These are phyloP conservation scores for Mrakia blollopis DNA, from an alignment of 768 basidiomycete genomes.

Conservation along the genomic window DNA sequence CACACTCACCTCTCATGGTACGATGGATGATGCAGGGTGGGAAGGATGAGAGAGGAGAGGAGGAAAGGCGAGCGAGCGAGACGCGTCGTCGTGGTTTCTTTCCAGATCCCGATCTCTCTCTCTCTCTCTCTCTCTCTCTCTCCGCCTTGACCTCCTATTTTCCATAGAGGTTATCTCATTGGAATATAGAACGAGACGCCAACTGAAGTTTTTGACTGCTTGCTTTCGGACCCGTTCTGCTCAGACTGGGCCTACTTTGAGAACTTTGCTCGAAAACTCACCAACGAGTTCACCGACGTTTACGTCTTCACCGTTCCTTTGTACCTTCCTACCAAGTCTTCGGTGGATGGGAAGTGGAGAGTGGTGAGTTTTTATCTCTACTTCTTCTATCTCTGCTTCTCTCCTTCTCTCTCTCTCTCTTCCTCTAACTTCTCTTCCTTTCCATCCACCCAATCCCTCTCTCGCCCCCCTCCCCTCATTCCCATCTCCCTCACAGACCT, in stretches of 20 bases:
- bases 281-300: constrained; percentile 82
- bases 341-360: constrained; percentile 83
- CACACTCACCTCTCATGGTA: no score
- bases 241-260: constrained; percentile 95
- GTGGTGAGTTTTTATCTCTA: constrained; percentile 58
- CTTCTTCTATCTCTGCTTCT: neutral
- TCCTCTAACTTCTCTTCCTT: neutral
- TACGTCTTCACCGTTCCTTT: constrained; percentile 96
- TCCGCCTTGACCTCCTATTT: no score
- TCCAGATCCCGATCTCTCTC: neutral
- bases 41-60: no score
- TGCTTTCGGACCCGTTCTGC: neutral
- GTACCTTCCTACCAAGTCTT: constrained; percentile 79
- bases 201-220: no score
- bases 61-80: no score
- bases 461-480: neutral
- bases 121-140: neutral
- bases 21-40: no score
- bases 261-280: constrained; percentile 89
- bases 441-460: neutral
- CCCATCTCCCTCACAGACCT: constrained; percentile 54
- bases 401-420: neutral
- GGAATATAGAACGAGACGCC: no score
- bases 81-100: neutral
- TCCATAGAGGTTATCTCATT: no score